Percentiles rank a stretch among this genome's conserved stretches.
phyloP scores from a whole-genome alignment of 2,329 filamentous ascomycete species.

The Endothia cerciana region DNA sequence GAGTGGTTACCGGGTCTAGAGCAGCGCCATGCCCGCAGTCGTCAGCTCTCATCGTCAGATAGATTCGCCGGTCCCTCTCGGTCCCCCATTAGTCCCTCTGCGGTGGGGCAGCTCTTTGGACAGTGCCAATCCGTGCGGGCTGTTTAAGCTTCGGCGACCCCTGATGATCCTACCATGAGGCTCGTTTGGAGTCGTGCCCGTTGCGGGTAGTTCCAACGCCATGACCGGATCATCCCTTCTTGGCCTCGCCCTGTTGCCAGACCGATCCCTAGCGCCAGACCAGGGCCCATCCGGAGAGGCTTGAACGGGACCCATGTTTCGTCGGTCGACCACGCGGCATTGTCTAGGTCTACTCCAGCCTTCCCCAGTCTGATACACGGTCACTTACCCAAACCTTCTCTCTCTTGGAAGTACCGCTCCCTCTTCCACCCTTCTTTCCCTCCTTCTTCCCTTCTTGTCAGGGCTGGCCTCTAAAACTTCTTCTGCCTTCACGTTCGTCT shows the following conservation, averaged over 20 bases:
- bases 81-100: too few relatives aligned
- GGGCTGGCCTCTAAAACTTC: conserved; percentile 26
- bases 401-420: conserved; percentile 23
- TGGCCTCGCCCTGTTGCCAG: conserved; percentile 5
- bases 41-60: conserved; percentile 20
- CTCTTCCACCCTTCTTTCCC: neutral
- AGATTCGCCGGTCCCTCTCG: neutral
- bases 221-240: conserved; percentile 20
- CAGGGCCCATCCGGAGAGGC: conserved; percentile 18
- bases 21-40: neutral
- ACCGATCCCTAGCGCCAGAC: conserved; percentile 17
- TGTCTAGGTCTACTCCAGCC: conserved; percentile 23
- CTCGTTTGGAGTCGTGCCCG: conserved; percentile 26
- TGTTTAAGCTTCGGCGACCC: conserved; percentile 22
- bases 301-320: conserved; percentile 11
- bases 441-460: conserved; percentile 17
- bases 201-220: conserved; percentile 14
- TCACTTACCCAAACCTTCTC: conserved; percentile 16
- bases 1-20: neutral
- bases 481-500: neutral
- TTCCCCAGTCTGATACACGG: conserved; percentile 19
- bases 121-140: conserved; percentile 17
- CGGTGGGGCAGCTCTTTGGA: conserved; percentile 9
- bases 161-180: conserved; percentile 25
- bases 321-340: conserved; percentile 16